Evolutionary conservation across 2,329 filamentous ascomycete species (phyloP), one percentile per base, ranked within the genome.

Genomic region (Bretziella fagacearum): DNA sequence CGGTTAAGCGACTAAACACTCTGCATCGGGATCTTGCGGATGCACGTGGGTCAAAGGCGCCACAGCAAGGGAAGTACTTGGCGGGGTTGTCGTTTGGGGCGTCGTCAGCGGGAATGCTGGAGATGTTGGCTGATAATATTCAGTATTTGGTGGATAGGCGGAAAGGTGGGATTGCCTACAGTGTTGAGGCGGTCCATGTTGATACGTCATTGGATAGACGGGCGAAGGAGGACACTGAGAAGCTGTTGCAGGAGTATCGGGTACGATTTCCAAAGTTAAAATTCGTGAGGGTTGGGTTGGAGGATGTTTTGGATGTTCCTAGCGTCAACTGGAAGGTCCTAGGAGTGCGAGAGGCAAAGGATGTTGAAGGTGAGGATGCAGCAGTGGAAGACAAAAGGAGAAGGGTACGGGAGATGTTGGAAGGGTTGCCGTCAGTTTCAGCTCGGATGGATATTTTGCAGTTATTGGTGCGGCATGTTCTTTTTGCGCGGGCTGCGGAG

Each of bases 51-150:
- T 56, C 52, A 58, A 49, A 49, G 18, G 45, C 56, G 53, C 56
- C 59, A 8, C 60, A 59, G 33, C 57, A 58, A 45, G 44, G 17
- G 22, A 33, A 59, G 26, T 73, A 94, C 41, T 65, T 94, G 15
- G 65, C 94, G 17, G 84, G 86, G 4, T 65, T 95, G 1, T 94
- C 87, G 0, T 79, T 85, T 56, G 89, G 91, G 1, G 67, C 81
- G 1, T 91, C 83, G 1, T 96, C 89, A 0, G 70, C 81, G 11
- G 74, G 77, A 11, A 67, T 98, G 36, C 67, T 93, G 25, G 74
- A 89, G 55, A 69, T 93, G 18, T 66, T 96, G 46, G 73, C 84
- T 59, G 65, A 71, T 51, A 82, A 85, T 56, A 67, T 82, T 39
- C 67, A 73, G 53, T 71, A 70, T 46, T 81, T 89, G 58, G 68